Base-by-base conservation (phyloP, 768 basidiomycete genomes). In the Suillus sp. region DNA sequence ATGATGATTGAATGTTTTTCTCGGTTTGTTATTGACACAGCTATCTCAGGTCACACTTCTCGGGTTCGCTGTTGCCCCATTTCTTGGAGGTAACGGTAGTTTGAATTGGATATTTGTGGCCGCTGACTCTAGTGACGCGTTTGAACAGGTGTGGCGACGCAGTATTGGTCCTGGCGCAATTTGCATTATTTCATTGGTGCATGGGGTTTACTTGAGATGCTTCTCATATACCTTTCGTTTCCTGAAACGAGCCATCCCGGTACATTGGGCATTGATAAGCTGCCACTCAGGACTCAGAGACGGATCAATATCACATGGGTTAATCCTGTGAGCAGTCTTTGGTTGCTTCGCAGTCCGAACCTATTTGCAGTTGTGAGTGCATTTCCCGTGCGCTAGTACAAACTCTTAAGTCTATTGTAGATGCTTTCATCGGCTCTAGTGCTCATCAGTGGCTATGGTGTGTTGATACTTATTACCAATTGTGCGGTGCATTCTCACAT, bases 231-330 rank as follows among this genome's bases (percentile, higher is more conserved):
- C 1, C 50, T 81, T 2, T 80, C 79, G 56, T 80, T 89, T n/a
- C 89, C 88, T 0, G 90, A 91, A 67, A 91, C 89, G 2, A 84
- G 81, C 54, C 86, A 88, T 67, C 88, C 89, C 1, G 82, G 85
- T 9, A 69, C 80, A 1, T 75, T 81, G 47, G 84, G 86, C 0
- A 76, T 88, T 2, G 87, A 87, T 61, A 84, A 84, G 64, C 61
- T 71, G 38, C 65, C 67, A 1, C 67, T 62, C 5, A 73, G 63
- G 42, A 34, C 32, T 34, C 32, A 7, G 32, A 59, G 65, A 45
- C 75, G 79, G 56, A 75, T 85, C 0, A 32, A 54, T 35, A 34
- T 54, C 13, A 14, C 53, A 6, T 81, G 82, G 69, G 61, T 91
- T 22, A 91, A 91, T 69, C 89, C 89, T 0, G 75, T 92, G 40